Evolutionary conservation across 305 asterid genomes (phyloP), one percentile per base, ranked within the genome.

Genomic region (Salvia sclarea): DNA sequence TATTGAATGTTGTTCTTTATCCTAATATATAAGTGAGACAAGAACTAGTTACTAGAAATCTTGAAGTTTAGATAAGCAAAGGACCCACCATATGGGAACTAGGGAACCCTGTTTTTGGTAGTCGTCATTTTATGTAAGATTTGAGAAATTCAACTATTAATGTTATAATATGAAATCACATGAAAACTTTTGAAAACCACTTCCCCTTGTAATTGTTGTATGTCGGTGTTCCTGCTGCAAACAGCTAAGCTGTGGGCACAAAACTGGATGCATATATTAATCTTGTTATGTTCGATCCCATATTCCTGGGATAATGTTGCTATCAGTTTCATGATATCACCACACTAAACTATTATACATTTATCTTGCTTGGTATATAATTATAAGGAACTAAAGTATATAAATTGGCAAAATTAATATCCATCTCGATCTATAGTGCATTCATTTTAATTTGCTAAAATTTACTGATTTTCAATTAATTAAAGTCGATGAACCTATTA

Each of bases 31-130:
- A 33, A 33, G 38, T 33, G 38, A 33, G 6, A 33, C 1, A 37
- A 37, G 3, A 37, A 37, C n/a, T 37, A 37, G 13, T 48, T 7
- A 20, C 30, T 49, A 49, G 11, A 20, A 20, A 21, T 49, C 8
- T 7, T 61, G 70, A 62, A 35, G 53, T 49, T 38, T 22, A 4
- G 22, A 47, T 55, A 8, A 64, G 41, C 40, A 8, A 9, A 47
- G 50, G 74, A 17, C 68, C 75, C 75, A 57, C 75, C 69, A 57
- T 49, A 70, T 48, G 76, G 71, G 61, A 53, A 43, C 40, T 47
- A 24, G 40, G 35, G 31, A 21, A 20, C 14, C 57, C 28, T 8
- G 4, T n/a, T 13, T 25, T n/a, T 10, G 12, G 4, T 2, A 21
- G 31, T 13, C 47, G 47, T 33, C 64, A 24, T 28, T 13, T 66